These are phyloP conservation scores for Musa balbisiana DNA, from an alignment of 202 grass and related monocot genomes.

Conservation along the genomic window DNA sequence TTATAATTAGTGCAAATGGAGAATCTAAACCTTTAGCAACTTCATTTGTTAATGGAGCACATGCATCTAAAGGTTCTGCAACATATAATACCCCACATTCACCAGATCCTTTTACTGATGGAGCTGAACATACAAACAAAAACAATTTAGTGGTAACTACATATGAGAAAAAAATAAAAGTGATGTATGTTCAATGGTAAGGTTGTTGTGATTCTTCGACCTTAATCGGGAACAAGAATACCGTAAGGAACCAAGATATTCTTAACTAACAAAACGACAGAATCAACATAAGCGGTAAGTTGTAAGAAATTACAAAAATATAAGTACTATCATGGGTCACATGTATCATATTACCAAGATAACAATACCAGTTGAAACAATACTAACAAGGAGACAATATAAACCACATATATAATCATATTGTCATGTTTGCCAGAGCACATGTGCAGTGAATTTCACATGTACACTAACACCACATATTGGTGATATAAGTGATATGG, in stretches of 20 bases:
- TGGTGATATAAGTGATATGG: not conserved
- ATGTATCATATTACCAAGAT: not conserved
- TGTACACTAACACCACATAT: not conserved
- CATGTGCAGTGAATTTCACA: not conserved
- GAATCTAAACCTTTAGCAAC: slow-evolving; percentile 27
- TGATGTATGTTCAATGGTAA: not conserved
- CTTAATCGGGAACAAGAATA: not conserved
- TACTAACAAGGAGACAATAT: not conserved
- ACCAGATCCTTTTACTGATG: slow-evolving; percentile 54
- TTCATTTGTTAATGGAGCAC: slow-evolving; percentile 49
- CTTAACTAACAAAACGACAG: not conserved
- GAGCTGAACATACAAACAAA: slow-evolving; percentile 53
- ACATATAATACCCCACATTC: slow-evolving; percentile 53
- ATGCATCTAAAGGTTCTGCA: slow-evolving; percentile 60
- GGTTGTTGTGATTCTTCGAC: not conserved
- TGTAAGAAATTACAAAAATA: not conserved
- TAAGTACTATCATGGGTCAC: not conserved
- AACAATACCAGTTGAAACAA: not conserved
- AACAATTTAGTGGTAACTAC: not conserved
- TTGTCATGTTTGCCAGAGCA: not conserved
- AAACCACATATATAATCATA: not conserved
- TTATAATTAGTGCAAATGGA: slow-evolving; percentile 70
- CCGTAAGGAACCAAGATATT: not conserved
- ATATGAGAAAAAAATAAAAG: not conserved
- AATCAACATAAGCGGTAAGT: not conserved